Base-by-base conservation (phyloP, 1,139 yeast genomes). In the Kluyveromyces marxianus region DNA sequence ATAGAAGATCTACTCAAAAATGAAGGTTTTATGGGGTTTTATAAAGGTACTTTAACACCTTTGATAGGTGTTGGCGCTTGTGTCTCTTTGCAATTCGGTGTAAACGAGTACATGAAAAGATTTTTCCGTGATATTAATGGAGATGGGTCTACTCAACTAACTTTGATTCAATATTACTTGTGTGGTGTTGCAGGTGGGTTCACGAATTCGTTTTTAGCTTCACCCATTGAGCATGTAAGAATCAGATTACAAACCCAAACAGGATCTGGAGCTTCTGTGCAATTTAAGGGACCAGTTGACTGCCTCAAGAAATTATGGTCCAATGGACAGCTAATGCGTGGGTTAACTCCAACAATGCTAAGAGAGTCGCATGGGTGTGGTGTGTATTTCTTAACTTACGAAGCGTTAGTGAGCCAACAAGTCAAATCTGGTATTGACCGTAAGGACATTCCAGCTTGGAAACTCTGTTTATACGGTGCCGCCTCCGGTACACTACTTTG, bases 141-240 rank as follows among this genome's bases (percentile, higher is more conserved):
- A 5, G 47, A 38, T 36, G 35, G 38, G 8, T 67, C 71, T 44
- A 63, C 62, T 41, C 61, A 70, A 32, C 68, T 75, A 50, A 63
- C 70, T 39, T 70, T 75, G 44, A 48, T 63, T 26, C 94, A 90
- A 63, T 88, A 78, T 56, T 88, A 87, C 68, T 57, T 72, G 25
- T 79, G 94, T 61, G 97, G 97, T 55, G 81, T 83, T 3, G 88
- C 84, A 25, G 96, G 95, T 36, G 97, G 97, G 38, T 69, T 86
- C 51, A 88, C 95, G 37, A 89, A 87, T 69, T 88, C 95, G 2
- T 77, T 89, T 47, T 66, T 90, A 53, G 95, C 96, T 0, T 74
- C 90, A 31, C 97, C 97, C 2, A 90, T 90, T 51, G 97, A 90
- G 63, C 97, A 88, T 61, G 78, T 90, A 53, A 83, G 97, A 72